A percentile compares a stretch with the other conserved stretches of the same genome.
Conservation (phyloP, 2,329 filamentous ascomycete genomes). For the Elsinoe australis region DNA sequence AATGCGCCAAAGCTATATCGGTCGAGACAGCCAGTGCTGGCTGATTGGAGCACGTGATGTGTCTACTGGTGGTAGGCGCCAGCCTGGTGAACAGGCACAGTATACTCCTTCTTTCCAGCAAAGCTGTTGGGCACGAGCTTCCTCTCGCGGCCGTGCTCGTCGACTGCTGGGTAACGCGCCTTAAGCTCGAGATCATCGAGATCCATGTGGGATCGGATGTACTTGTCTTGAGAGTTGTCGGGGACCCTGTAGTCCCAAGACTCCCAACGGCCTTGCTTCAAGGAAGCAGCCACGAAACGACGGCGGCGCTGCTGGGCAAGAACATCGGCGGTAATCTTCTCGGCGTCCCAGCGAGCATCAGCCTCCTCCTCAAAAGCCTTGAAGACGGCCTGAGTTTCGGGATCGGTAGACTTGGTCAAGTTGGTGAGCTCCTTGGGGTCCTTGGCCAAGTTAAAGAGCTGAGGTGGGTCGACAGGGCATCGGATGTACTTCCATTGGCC, state of each 20-base stretch:
- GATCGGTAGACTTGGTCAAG: conserved; percentile 44
- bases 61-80: conserved; percentile 30
- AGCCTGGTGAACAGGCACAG: conserved; percentile 28
- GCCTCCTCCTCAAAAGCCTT: conserved; percentile 67
- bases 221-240: conserved; percentile 57
- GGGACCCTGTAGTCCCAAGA: conserved; percentile 80
- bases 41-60: neutral
- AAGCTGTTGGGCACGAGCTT: conserved; percentile 19
- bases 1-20: neutral
- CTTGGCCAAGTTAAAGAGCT: conserved; percentile 69
- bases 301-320: conserved; percentile 70
- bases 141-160: conserved; percentile 35
- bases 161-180: conserved; percentile 59
- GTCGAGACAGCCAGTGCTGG: too few relatives aligned
- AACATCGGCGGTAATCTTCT: conserved; percentile 65
- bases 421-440: conserved; percentile 76
- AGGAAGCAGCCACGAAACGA: conserved; percentile 68
- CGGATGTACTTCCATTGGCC: conserved; percentile 86
- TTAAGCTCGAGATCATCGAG: conserved; percentile 72
- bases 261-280: conserved; percentile 67
- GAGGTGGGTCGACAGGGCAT: conserved; percentile 73
- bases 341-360: conserved; percentile 69
- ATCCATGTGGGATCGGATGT: conserved; percentile 76
- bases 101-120: conserved; percentile 18
- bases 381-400: conserved; percentile 35